Conservation (phyloP, 306 rosid genomes). For the Inga laurina region DNA sequence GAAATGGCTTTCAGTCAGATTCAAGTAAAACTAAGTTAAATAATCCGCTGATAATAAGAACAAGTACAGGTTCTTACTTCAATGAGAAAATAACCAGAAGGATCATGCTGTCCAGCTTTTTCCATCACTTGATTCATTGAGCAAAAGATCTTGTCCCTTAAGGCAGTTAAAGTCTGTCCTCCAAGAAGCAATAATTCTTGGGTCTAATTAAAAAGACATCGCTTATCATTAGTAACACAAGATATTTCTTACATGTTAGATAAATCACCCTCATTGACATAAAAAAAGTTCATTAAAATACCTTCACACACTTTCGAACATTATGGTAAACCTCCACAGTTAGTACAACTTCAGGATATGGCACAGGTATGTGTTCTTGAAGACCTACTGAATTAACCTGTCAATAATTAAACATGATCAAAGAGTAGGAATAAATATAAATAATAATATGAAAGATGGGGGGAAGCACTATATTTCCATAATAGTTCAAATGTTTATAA, state of each 20-base stretch:
- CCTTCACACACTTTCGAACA: conserved; percentile 69
- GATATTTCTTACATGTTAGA: conserved; percentile 15
- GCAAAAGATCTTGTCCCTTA: conserved; percentile 83
- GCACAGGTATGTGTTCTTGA: conserved; percentile 54
- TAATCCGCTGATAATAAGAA: conserved; percentile 28
- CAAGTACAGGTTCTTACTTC: conserved; percentile 56
- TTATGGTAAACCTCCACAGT: conserved; percentile 81
- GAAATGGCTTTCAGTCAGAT: conserved; percentile 24
- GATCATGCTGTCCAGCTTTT: conserved; percentile 67
- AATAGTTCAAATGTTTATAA: neutral
- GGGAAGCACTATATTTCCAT: conserved; percentile 7
- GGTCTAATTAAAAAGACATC: conserved; percentile 49
- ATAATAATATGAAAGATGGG: conserved; percentile 15
- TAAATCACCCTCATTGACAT: conserved; percentile 7
- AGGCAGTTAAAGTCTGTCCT: conserved; percentile 63
- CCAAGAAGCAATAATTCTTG: conserved; percentile 87
- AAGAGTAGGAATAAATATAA: neutral
- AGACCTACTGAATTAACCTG: conserved; percentile 58
- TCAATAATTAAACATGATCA: conserved; percentile 28
- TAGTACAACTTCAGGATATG: conserved; percentile 67
- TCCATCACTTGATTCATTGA: conserved; percentile 74
- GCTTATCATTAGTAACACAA: neutral
- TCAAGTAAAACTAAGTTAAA: neutral
- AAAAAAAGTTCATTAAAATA: conserved; percentile 36
- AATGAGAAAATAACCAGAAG: conserved; percentile 87